A percentile compares a stretch with the other conserved stretches of the same genome.
These are phyloP conservation scores for Pseudocercospora eumusae DNA, from an alignment of 2,329 filamentous ascomycete genomes.

Conservation along the genomic window DNA sequence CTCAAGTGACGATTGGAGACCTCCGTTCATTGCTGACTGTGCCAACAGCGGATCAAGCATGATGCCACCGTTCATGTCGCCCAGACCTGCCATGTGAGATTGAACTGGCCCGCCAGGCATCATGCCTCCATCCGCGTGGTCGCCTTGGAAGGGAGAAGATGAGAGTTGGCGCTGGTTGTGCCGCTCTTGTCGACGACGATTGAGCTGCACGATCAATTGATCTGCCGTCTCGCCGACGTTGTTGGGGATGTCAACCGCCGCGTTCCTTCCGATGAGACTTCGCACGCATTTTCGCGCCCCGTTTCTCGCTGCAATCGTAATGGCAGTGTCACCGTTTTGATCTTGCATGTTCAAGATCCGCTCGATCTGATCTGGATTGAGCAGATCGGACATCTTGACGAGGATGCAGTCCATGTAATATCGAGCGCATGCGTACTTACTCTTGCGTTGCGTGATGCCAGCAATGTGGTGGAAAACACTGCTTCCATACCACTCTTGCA, in stretches of 20 bases:
- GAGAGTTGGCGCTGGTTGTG: conserved; percentile 65
- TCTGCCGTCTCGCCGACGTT: conserved; percentile 79
- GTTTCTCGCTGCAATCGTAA: conserved; percentile 83
- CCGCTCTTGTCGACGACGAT: conserved; percentile 66
- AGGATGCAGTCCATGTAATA: conserved; percentile 93
- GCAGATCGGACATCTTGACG: conserved; percentile 78
- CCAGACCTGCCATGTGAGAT: conserved; percentile 22
- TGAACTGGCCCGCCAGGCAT: conserved; percentile 35
- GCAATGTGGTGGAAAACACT: conserved; percentile 95
- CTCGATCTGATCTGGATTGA: conserved; percentile 74
- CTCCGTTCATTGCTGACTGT: conserved; percentile 22
- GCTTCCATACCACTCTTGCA: conserved; percentile 75
- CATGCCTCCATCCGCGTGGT: conserved; percentile 22
- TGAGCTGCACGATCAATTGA: conserved; percentile 73
- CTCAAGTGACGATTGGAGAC: conserved; percentile 10
- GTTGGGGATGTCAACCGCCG: conserved; percentile 80
- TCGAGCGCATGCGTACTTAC: conserved; percentile 82
- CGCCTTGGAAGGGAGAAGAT: conserved; percentile 60
- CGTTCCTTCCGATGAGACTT: conserved; percentile 71
- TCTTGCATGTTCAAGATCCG: conserved; percentile 80
- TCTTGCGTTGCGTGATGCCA: conserved; percentile 79
- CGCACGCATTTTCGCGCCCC: conserved; percentile 75
- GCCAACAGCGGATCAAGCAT: conserved; percentile 34
- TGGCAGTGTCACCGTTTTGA: conserved; percentile 85
- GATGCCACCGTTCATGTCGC: conserved; percentile 22